These are phyloP conservation scores for Gnomoniopsis sp. DNA, from an alignment of 2,329 filamentous ascomycete genomes.

Conservation along the genomic window DNA sequence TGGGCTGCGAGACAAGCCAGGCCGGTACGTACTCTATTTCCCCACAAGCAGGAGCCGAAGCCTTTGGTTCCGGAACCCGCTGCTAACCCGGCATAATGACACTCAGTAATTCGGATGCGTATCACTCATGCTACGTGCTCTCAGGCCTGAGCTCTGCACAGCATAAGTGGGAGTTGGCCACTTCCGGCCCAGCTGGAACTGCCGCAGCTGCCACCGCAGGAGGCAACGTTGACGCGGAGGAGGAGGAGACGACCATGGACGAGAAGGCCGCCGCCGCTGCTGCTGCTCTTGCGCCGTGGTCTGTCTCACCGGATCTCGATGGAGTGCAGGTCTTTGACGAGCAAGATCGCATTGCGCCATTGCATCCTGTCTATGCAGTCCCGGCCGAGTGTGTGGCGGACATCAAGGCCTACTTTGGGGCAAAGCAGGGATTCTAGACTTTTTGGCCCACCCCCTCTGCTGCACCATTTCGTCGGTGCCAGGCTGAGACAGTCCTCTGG, in stretches of 20 bases:
- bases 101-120: conserved; percentile 71
- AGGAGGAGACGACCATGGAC: conserved; percentile 24
- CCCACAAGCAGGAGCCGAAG: background rate
- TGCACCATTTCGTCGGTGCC: background rate
- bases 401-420: conserved; percentile 62
- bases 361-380: conserved; percentile 85
- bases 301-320: conserved; percentile 44
- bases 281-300: conserved; percentile 32
- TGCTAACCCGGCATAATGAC: background rate
- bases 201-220: conserved; percentile 25
- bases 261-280: conserved; percentile 10
- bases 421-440: conserved; percentile 52
- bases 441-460: background rate
- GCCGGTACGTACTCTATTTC: conserved; percentile 60
- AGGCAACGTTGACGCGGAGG: conserved; percentile 22
- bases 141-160: conserved; percentile 81
- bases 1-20: conserved; percentile 89
- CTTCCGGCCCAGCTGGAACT: conserved; percentile 32
- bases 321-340: conserved; percentile 66
- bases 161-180: conserved; percentile 55
- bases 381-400: conserved; percentile 66
- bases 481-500: conserved; percentile 8
- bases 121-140: conserved; percentile 91
- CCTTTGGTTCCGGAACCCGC: conserved; percentile 1
- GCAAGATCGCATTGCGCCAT: conserved; percentile 63